Evolutionary conservation across 2,329 filamentous ascomycete genomes (phyloP), one percentile per base, ranked within the genome.

Genomic region (Dichotomopilus funicola): DNA sequence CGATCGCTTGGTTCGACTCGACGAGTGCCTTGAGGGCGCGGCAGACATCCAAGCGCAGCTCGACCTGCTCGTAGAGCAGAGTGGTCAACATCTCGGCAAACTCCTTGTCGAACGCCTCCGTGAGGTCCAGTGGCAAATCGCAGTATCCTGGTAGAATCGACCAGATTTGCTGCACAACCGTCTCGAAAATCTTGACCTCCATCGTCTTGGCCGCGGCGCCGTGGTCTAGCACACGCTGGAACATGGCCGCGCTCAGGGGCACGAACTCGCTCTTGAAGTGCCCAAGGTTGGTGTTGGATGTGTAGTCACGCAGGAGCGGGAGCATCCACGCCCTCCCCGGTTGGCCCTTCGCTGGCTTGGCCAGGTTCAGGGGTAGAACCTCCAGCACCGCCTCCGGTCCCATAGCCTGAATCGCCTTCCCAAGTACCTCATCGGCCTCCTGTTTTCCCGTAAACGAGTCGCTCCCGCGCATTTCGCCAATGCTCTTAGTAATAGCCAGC

Each of bases 161-260:
- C 94, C 94, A 99, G 43, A 92, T 91, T 68, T 99, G 94, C 63
- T 95, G 88, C 7, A 99, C 89, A 4, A 99, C 77, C 0, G 94
- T 97, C 73, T 99, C 92, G 68, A 94, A 99, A 57, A 99, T 95
- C 77, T 99, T 99, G 67, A 94, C 82, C 70, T 97, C 91, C 80
- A 96, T 91, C 0, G 90, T 94, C 78, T 96, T 96, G 67, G 92
- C 88, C 11, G 83, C 84, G 27, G 82, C 76, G 11, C 88, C 89
- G 64, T 95, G 88, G 59, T 95, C 87, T 47, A 96, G 75, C 5
- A 97, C 88, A 62, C 82, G 85, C 69, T 97, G 89, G 70, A 92
- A 96, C 78, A 99, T 88, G 49, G 81, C 74, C 69, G 96, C 88
- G 68, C 92, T 97, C 31, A 99, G 76, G 12, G 94, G 91, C 5